A percentile compares a stretch with the other conserved stretches of the same genome.
phyloP scores from a whole-genome alignment of 305 asterid species.

The Fraxinus sp. region DNA sequence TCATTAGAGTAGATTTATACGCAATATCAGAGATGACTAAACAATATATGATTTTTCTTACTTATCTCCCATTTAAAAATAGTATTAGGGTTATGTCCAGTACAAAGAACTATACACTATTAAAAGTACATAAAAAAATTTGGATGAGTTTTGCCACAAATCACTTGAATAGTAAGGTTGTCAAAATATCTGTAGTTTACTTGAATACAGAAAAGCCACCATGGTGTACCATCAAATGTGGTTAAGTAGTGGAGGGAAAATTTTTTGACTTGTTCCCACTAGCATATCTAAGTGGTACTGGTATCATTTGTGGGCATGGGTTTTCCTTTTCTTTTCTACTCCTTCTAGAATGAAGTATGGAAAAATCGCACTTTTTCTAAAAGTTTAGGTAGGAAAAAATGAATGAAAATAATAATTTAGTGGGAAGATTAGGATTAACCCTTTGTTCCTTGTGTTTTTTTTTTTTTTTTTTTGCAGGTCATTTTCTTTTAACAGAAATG shows the following conservation, averaged over 20 bases:
- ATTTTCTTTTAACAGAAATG: conserved; percentile 80
- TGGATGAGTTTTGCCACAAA: not conserved
- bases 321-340: not conserved
- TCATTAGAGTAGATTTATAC: not conserved
- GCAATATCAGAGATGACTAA: not conserved
- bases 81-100: not conserved
- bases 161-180: not conserved
- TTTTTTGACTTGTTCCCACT: not conserved
- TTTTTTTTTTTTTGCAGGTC: conserved; percentile 37
- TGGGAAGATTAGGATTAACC: not conserved
- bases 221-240: not conserved
- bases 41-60: not conserved
- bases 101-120: not conserved
- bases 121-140: not conserved
- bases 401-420: not conserved
- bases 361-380: not conserved
- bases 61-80: not conserved
- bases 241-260: not conserved
- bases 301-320: not conserved
- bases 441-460: not conserved
- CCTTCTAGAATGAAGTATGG: conserved; percentile 25
- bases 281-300: not conserved
- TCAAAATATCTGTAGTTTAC: not conserved
- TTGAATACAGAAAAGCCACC: not conserved
- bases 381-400: not conserved